Conservation (phyloP, 495 filamentous ascomycete species). For the Tuber brumale region DNA sequence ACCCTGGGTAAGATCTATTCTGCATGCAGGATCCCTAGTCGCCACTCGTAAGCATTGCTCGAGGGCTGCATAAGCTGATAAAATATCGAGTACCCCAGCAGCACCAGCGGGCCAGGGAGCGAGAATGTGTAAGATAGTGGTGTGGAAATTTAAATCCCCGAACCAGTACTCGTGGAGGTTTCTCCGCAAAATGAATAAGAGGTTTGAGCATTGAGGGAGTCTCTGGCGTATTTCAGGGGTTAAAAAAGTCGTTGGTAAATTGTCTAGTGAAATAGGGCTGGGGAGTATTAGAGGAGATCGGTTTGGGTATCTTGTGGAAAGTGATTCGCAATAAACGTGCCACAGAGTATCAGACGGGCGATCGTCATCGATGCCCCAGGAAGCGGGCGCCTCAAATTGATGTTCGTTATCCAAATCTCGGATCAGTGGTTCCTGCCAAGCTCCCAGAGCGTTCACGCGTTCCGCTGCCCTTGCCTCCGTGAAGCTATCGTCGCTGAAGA, state of each 20-base stretch:
- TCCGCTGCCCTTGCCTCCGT: neutral
- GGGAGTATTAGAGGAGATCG: neutral
- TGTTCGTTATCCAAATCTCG: neutral
- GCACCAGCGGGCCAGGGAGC: neutral
- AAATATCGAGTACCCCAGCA: neutral
- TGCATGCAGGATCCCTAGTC: neutral
- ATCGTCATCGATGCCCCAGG: neutral
- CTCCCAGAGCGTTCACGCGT: neutral
- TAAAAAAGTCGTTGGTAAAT: neutral
- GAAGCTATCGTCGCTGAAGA: neutral
- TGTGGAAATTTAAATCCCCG: neutral
- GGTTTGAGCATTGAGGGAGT: conserved; percentile 1
- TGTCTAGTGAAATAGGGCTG: neutral
- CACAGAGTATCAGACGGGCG: neutral
- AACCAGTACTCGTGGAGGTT: neutral
- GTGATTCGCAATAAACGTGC: neutral
- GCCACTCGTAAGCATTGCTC: neutral
- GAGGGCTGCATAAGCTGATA: neutral
- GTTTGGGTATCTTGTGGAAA: neutral
- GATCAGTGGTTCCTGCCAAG: neutral
- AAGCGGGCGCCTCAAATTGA: neutral
- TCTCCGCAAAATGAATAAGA: neutral
- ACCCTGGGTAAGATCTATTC: neutral
- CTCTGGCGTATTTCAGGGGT: neutral
- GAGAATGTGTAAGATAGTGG: neutral